Evolutionary conservation across 331 rosid genomes (phyloP).

Genomic region (Rosa hybrid): DNA sequence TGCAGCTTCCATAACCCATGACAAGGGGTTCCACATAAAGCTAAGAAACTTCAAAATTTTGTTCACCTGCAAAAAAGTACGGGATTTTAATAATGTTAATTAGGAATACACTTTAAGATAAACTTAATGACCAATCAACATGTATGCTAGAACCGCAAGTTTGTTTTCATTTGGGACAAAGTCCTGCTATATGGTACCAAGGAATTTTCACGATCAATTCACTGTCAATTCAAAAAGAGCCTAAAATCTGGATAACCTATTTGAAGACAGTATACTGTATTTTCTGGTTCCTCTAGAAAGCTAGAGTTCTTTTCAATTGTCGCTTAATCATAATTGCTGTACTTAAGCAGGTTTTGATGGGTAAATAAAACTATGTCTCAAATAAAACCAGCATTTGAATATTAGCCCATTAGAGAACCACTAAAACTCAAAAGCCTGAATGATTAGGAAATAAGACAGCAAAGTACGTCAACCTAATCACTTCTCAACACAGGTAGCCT

Average conservation of each 20-base stretch:
- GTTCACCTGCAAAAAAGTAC: constrained; percentile 59
- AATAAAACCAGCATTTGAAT: no score
- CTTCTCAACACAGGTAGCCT: background rate
- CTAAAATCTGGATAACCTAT: background rate
- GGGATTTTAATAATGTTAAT: constrained; percentile 8
- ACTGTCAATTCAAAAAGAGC: background rate
- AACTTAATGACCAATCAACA: background rate
- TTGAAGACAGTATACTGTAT: background rate
- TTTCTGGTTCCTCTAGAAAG: background rate
- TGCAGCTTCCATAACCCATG: constrained; percentile 99
- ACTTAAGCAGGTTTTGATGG: background rate
- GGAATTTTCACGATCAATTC: background rate
- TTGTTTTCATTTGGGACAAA: background rate
- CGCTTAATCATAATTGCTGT: background rate
- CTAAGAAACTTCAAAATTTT: constrained; percentile 71
- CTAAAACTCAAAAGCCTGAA: background rate
- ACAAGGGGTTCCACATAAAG: constrained; percentile 93
- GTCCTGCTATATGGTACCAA: background rate
- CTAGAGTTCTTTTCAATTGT: background rate
- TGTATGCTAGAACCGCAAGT: background rate
- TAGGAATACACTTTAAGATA: constrained; percentile 6
- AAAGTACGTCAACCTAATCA: background rate
- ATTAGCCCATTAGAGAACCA: background rate
- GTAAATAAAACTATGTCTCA: background rate
- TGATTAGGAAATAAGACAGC: background rate